A percentile compares a stretch with the other conserved stretches of the same genome.
phyloP scores from a whole-genome alignment of 257 asterid genomes.

The Solanum pinnatisectum region DNA sequence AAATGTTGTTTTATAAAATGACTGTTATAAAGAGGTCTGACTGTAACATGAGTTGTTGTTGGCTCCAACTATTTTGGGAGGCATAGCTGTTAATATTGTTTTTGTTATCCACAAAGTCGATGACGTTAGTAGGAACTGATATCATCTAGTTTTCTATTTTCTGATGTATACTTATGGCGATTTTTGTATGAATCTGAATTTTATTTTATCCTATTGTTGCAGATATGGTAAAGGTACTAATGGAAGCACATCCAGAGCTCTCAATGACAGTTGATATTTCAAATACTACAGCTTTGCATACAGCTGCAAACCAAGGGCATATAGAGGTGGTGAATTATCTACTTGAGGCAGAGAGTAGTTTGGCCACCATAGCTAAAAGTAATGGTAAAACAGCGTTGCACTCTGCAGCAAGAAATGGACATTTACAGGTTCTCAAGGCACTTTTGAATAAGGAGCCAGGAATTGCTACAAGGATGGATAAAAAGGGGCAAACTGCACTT shows the following conservation, averaged over 20 bases:
- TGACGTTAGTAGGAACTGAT: not conserved
- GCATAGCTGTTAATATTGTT: too few species aligned
- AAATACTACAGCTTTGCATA: conserved; percentile 38
- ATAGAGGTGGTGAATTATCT: conserved; percentile 27
- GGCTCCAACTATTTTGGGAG: not conserved
- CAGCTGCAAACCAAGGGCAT: conserved; percentile 40
- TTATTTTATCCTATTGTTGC: not conserved
- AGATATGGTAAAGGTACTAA: conserved; percentile 30
- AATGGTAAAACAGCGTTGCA: conserved; percentile 41
- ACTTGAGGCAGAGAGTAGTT: conserved; percentile 23
- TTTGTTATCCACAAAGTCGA: not conserved
- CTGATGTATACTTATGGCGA: not conserved
- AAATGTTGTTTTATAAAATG: not conserved
- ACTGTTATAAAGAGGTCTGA: not conserved
- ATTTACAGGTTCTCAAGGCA: conserved; percentile 25
- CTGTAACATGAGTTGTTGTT: not conserved
- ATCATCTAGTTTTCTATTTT: not conserved
- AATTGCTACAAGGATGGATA: conserved; percentile 19
- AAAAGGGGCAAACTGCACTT: conserved; percentile 45
- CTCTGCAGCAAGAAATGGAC: conserved; percentile 45
- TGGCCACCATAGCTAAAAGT: conserved; percentile 31
- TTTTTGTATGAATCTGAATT: not conserved
- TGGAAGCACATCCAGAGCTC: conserved; percentile 41
- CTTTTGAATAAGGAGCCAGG: conserved; percentile 26
- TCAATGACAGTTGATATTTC: conserved; percentile 36